These are phyloP conservation scores for Fusarium sp. DNA, from an alignment of 2,329 filamentous ascomycete genomes.

Conservation along the genomic window DNA sequence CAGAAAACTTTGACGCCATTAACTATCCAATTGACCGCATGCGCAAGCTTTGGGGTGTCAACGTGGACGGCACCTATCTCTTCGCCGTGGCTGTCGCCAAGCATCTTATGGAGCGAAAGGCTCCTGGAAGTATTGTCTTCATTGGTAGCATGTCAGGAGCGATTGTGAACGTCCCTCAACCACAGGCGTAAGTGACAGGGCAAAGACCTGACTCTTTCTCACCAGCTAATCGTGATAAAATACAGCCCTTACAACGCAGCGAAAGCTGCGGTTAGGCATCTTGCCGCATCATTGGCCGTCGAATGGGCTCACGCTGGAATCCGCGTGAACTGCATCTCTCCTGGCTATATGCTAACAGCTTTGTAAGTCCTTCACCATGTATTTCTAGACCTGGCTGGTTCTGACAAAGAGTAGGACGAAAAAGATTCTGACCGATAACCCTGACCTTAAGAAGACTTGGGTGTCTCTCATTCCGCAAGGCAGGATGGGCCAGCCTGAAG, in stretches of 20 bases:
- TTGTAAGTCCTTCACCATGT: constrained; percentile 68
- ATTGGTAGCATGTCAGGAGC: constrained; percentile 94
- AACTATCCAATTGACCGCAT: constrained; percentile 91
- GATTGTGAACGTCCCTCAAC: constrained; percentile 95
- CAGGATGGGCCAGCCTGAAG: constrained; percentile 91
- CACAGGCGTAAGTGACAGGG: constrained; percentile 72
- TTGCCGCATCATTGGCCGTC: constrained; percentile 87
- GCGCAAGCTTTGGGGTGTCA: constrained; percentile 92
- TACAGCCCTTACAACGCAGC: constrained; percentile 85
- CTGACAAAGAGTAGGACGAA: constrained; percentile 70
- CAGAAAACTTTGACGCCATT: constrained; percentile 92
- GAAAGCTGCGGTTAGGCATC: constrained; percentile 90
- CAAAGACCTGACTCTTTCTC: accelerated
- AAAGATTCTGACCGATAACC: constrained; percentile 95
- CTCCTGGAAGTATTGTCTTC: constrained; percentile 86
- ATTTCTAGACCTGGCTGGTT: background rate
- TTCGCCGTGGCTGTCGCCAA: constrained; percentile 86
- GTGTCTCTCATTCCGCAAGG: constrained; percentile 89
- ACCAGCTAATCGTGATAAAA: background rate
- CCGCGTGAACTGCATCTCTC: constrained; percentile 93
- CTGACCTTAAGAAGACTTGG: constrained; percentile 91
- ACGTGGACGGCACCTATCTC: constrained; percentile 91
- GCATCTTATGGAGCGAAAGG: constrained; percentile 86
- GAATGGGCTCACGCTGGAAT: constrained; percentile 92
- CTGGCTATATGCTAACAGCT: constrained; percentile 95